Evolutionary conservation across 2,329 filamentous ascomycete species (phyloP), one percentile per base, ranked within the genome.

Genomic region (Colletotrichum paranaense): DNA sequence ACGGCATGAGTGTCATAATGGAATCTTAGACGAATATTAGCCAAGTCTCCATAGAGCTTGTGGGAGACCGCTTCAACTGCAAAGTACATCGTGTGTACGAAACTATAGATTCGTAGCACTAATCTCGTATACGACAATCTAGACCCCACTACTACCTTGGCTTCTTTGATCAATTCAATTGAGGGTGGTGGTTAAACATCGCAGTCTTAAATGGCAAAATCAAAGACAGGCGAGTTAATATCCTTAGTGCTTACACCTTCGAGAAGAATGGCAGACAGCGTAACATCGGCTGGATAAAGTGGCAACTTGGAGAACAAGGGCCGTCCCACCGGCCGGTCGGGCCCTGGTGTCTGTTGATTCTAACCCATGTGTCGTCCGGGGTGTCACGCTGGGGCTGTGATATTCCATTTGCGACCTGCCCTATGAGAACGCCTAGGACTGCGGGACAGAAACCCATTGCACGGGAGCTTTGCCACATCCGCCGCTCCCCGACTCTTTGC

Each of bases 201-300:
- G 42, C 16, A n/a, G 5, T 46, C 42, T 46, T 6, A n/a, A 19
- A 46, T 46, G 19, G 19, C 19, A 19, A 46, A 1, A 46, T n/a
- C 42, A 46, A n/a, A 46, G 16, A 46, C 16, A 46, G 14, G 16
- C 42, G 16, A 46, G 42, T 26, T 5, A 59, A 55, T 59, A 46
- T 64, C 6, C n/a, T 14, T 64, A 72, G 69, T 26, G 69, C 69
- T 64, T 59, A 69, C 59, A 28, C 14, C 5, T 2, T 4, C 32
- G 22, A 63, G 32, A 7, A 6, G 16, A 65, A 24, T 42, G 16
- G 6, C 32, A 38, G 14, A 60, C 30, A 68, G 30, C 24, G 66
- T 68, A 16, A 69, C 66, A 69, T 64, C 59, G 67, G 9, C 38
- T 19, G 38, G 7, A 35, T 30, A 22, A 52, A n/a, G 9, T 26